Percentiles rank a stretch among this genome's conserved stretches.
Evolutionary conservation across 2,329 filamentous ascomycete species (phyloP).

Genomic region (Ceratocystis ficicola): DNA sequence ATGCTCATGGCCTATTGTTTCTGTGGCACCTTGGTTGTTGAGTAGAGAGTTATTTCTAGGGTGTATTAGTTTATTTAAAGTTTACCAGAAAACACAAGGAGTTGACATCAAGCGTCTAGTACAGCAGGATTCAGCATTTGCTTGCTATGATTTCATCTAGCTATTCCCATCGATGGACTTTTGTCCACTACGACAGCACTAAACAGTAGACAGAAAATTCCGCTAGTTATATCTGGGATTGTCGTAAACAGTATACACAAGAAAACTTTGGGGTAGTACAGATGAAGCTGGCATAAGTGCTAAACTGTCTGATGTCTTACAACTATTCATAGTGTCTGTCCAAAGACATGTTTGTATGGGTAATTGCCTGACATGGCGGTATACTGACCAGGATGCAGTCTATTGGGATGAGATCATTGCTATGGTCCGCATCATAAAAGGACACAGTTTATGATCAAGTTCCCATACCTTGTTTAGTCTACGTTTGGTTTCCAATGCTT

Average conservation of each 20-base stretch:
- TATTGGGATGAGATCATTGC: background rate
- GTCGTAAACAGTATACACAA: too few species aligned
- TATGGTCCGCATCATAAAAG: background rate
- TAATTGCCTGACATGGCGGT: background rate
- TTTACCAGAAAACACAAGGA: too few species aligned
- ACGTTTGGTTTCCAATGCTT: too few species aligned
- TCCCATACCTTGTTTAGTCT: background rate
- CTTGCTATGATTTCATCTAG: background rate
- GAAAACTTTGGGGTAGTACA: too few species aligned
- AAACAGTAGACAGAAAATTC: background rate
- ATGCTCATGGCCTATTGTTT: too few species aligned
- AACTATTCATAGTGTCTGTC: background rate
- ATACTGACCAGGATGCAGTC: background rate
- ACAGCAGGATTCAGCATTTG: background rate
- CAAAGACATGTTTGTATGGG: background rate
- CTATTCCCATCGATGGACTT: background rate
- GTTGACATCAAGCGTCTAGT: too few species aligned
- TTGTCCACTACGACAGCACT: background rate
- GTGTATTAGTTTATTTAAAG: too few species aligned
- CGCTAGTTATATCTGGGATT: background rate
- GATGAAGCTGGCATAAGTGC: too few species aligned
- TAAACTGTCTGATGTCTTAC: background rate
- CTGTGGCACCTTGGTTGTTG: too few species aligned
- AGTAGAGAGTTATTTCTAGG: too few species aligned
- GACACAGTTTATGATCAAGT: background rate